Evolutionary conservation across 768 basidiomycete species (phyloP).

Genomic region (Termitomyces sp.): DNA sequence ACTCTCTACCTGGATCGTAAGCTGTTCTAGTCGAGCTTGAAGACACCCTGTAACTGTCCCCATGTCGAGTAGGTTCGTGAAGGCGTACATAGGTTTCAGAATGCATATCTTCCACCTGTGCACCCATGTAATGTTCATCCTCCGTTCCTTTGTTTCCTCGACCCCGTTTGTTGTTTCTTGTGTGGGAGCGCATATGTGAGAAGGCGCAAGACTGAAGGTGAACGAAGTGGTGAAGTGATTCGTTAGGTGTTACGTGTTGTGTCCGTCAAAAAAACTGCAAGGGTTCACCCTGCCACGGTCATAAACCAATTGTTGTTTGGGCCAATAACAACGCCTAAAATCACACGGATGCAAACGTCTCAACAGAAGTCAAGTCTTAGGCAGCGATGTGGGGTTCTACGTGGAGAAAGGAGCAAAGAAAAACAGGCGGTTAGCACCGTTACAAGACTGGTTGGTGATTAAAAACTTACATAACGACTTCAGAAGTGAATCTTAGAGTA

Average conservation of each 20-base stretch:
- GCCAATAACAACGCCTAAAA: conserved; percentile 10
- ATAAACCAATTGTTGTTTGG: conserved; percentile 3
- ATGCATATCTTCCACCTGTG: conserved; percentile 46
- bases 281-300: conserved; percentile 20
- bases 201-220: conserved; percentile 14
- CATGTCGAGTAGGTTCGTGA: conserved; percentile 38
- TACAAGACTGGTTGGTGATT: conserved; percentile 4
- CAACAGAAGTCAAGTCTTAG: conserved; percentile 1
- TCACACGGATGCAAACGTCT: conserved; percentile 10
- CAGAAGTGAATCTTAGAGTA: conserved; percentile 8
- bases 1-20: conserved; percentile 46
- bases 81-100: conserved; percentile 48
- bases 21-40: conserved; percentile 33
- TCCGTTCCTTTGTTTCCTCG: conserved; percentile 45
- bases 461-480: conserved; percentile 28
- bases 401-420: conserved; percentile 6
- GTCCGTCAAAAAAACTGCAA: conserved; percentile 24
- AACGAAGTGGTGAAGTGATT: conserved; percentile 19
- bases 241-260: conserved; percentile 26
- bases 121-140: conserved; percentile 41
- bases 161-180: conserved; percentile 43
- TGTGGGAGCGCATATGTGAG: conserved; percentile 36
- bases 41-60: conserved; percentile 42
- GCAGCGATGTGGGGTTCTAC: neutral
- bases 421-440: conserved; percentile 11